Percentiles rank a stretch among this genome's conserved stretches.
Conservation (phyloP, 257 asterid genomes). For the Lantana camara region DNA sequence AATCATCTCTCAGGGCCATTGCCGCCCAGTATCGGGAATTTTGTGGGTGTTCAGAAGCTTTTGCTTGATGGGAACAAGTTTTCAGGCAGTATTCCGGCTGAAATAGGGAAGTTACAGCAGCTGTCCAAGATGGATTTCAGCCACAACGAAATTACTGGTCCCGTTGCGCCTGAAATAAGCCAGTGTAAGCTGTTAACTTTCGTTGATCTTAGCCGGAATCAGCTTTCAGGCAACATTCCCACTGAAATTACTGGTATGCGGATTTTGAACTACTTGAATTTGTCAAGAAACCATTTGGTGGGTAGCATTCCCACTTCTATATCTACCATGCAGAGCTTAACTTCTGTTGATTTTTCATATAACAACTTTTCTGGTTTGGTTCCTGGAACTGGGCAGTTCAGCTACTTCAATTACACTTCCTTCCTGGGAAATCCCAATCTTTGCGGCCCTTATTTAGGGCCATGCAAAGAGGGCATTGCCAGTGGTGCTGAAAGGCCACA, state of each 20-base stretch:
- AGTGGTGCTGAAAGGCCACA: conserved; percentile 56
- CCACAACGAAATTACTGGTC: conserved; percentile 69
- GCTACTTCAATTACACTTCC: conserved; percentile 84
- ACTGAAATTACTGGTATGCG: conserved; percentile 79
- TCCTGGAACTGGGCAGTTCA: conserved; percentile 89
- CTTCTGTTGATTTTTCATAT: conserved; percentile 92
- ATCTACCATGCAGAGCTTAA: conserved; percentile 86
- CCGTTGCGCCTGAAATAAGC: conserved; percentile 76
- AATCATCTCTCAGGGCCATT: conserved; percentile 73
- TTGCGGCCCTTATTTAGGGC: conserved; percentile 88
- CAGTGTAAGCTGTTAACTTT: conserved; percentile 74
- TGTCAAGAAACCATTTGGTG: conserved; percentile 71
- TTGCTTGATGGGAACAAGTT: conserved; percentile 91
- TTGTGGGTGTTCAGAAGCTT: conserved; percentile 84
- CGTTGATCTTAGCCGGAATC: conserved; percentile 89
- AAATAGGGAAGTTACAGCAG: conserved; percentile 87
- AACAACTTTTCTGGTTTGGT: conserved; percentile 91
- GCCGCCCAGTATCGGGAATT: conserved; percentile 84
- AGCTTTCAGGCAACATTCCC: conserved; percentile 83
- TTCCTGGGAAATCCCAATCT: conserved; percentile 85
- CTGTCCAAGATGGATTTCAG: conserved; percentile 91
- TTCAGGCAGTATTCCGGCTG: conserved; percentile 74
- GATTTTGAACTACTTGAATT: conserved; percentile 80
- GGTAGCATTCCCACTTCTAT: conserved; percentile 83
- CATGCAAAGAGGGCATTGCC: conserved; percentile 72